Conservation (phyloP, 805 yeast species). For the Candida sanyiensis region DNA sequence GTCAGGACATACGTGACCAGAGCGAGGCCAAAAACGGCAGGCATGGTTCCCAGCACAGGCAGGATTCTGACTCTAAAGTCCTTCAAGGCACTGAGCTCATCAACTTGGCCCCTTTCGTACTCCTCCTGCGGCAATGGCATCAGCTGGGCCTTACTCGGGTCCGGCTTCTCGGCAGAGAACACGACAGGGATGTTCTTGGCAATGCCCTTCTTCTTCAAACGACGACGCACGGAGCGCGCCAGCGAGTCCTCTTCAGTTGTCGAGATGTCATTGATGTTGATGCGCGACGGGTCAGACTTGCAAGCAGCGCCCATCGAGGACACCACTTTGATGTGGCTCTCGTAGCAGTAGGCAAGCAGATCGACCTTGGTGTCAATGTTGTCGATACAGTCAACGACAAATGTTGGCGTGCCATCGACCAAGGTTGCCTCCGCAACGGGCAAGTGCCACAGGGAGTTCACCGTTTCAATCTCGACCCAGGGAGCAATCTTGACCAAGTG, state of each 20-base stretch:
- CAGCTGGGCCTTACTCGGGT: slow-evolving; percentile 84
- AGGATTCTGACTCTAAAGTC: slow-evolving; percentile 91
- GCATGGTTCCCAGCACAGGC: slow-evolving; percentile 96
- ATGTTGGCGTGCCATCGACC: slow-evolving; percentile 55
- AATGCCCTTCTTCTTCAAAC: slow-evolving; percentile 77
- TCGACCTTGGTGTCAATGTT: slow-evolving; percentile 97
- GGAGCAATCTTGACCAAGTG: slow-evolving; percentile 78
- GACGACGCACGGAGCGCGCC: slow-evolving; percentile 79
- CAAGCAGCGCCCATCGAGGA: slow-evolving; percentile 98
- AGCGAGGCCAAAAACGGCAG: slow-evolving; percentile 91
- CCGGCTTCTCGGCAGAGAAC: slow-evolving; percentile 94
- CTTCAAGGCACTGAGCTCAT: slow-evolving; percentile 77
- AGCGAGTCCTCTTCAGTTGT: slow-evolving; percentile 91
- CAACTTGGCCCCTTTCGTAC: slow-evolving; percentile 74
- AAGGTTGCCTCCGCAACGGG: slow-evolving; percentile 59
- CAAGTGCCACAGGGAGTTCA: slow-evolving; percentile 71
- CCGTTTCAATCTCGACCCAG: slow-evolving; percentile 81
- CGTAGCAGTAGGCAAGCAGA: slow-evolving; percentile 65
- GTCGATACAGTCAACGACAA: slow-evolving; percentile 92
- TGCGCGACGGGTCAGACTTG: slow-evolving; percentile 90
- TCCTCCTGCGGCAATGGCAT: slow-evolving; percentile 83
- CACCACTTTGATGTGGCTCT: slow-evolving; percentile 57
- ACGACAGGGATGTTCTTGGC: slow-evolving; percentile 74
- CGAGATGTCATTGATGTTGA: slow-evolving; percentile 83
- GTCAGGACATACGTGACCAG: slow-evolving; percentile 82